These are phyloP conservation scores for Ambrosiella xylebori DNA, from an alignment of 2,329 filamentous ascomycete genomes.

Conservation along the genomic window DNA sequence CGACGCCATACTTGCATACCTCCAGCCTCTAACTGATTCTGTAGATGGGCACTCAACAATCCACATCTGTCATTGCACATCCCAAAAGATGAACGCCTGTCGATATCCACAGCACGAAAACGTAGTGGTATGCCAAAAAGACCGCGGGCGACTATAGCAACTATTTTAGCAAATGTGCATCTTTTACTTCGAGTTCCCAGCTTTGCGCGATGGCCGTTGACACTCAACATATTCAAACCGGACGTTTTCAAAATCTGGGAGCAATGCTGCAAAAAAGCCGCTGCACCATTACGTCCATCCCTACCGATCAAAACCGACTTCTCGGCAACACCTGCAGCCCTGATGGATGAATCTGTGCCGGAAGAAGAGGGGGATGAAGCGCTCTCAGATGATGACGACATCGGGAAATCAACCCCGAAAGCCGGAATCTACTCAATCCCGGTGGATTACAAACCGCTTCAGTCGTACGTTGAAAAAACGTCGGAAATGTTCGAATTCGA, in stretches of 20 bases:
- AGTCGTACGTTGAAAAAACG: conserved; percentile 37
- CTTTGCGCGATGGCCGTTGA: conserved; percentile 70
- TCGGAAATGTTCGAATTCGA: conserved; percentile 38
- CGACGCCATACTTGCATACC: background rate
- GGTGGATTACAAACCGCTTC: conserved; percentile 37
- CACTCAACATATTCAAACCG: conserved; percentile 56
- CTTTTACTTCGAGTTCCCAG: conserved; percentile 61
- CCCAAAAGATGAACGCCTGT: conserved; percentile 41
- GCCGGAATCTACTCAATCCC: conserved; percentile 37
- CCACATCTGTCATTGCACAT: conserved; percentile 69
- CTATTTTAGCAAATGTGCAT: conserved; percentile 64
- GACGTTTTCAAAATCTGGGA: conserved; percentile 57
- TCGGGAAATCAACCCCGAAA: conserved; percentile 7
- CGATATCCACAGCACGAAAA: conserved; percentile 33
- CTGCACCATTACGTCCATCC: conserved; percentile 28
- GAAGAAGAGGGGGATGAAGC: background rate
- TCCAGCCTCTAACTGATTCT: background rate
- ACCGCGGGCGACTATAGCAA: conserved; percentile 43
- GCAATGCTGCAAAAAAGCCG: conserved; percentile 33
- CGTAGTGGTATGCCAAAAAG: conserved; percentile 36
- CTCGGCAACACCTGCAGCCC: conserved; percentile 16
- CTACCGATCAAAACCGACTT: conserved; percentile 43
- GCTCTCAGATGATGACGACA: background rate
- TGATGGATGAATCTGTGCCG: background rate
- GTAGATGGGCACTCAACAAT: conserved; percentile 82